Base-by-base conservation (phyloP, 352 stramenopile genomes). In the Phytopythium aichiense region DNA sequence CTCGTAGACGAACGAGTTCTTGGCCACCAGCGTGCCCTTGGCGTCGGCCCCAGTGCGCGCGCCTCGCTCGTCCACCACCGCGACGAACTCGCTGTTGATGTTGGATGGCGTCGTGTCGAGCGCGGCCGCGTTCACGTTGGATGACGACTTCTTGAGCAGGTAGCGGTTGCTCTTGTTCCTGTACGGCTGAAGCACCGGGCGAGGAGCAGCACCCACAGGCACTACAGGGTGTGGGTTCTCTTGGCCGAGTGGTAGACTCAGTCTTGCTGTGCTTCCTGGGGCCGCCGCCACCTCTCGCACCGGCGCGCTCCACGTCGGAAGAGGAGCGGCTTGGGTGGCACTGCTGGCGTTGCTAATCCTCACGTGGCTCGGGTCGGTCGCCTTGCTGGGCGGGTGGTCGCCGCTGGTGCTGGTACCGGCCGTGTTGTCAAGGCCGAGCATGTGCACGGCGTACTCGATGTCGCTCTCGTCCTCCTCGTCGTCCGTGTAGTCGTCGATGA, bases 401-500 rank as follows among this genome's bases (percentile, higher is more conserved):
- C 5, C 40, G 18, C 11, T 9, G 1, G 18, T 11, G 23, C 51
- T 40, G 2, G 40, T 13, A 45, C n/a, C 31, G 9, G 35, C 13
- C 9, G n/a, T 15, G 2, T 54, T 22, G 30, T 45, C 50, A 12
- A 54, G n/a, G 13, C 58, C 58, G 22, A 57, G 46, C 58, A 57
- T 63, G 58, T 57, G 48, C 48, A 49, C 46, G 9, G 48, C 58
- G 31, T 63, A 55, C 46, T 63, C 58, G 35, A 76, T 64, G 15
- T 75, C 66, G 28, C 81, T 72, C 33, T 59, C 56, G 13, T 52
- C 60, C 25, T 55, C 30, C 31, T 83, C 71, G 30, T 83, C 72
- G 12, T 91, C 79, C 50, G 87, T 82, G 23, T 87, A 77, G 31
- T 81, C 74, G 4, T 91, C 79, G 16, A 88, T 88, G 37, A 92